phyloP scores from a whole-genome alignment of 2,329 filamentous ascomycete genomes.

The Elsinoe batatas region DNA sequence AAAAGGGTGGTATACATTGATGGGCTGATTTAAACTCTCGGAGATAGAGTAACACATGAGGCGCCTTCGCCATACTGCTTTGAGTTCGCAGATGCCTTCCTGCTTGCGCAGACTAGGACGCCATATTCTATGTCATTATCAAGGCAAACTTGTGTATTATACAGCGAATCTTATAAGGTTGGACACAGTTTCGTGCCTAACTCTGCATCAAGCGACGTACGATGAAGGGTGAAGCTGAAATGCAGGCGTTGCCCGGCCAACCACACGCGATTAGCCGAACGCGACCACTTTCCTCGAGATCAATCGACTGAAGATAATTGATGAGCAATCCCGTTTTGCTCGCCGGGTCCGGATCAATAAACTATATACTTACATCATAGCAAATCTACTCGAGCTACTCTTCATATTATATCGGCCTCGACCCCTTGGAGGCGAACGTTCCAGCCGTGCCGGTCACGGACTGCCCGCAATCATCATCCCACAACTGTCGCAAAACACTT shows the following conservation, averaged over 20 bases:
- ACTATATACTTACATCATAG: too few species aligned
- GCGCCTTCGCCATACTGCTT: too few species aligned
- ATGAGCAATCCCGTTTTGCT: too few species aligned
- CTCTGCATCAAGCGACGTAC: neutral
- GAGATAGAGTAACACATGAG: too few species aligned
- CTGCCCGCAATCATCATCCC: neutral
- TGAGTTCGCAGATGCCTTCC: too few species aligned
- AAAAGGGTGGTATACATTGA: conserved; percentile 48
- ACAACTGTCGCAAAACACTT: neutral
- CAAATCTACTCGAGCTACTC: too few species aligned
- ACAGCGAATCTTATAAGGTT: too few species aligned
- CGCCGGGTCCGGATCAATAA: too few species aligned
- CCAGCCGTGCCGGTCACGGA: conserved; percentile 10
- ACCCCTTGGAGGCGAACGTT: conserved; percentile 2
- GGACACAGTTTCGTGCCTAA: neutral
- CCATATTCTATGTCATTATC: too few species aligned
- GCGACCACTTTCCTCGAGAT: neutral
- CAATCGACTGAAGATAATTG: neutral
- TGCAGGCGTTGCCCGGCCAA: neutral
- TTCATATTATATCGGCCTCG: too few species aligned
- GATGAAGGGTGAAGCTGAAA: neutral
- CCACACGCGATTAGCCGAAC: neutral
- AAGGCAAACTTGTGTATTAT: too few species aligned
- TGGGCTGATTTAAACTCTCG: conserved; percentile 30
- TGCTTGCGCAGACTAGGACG: too few species aligned